A percentile compares a stretch with the other conserved stretches of the same genome.
These are phyloP conservation scores for Flaveria ramosissima DNA, from an alignment of 129 eudicot genomes.

Conservation along the genomic window DNA sequence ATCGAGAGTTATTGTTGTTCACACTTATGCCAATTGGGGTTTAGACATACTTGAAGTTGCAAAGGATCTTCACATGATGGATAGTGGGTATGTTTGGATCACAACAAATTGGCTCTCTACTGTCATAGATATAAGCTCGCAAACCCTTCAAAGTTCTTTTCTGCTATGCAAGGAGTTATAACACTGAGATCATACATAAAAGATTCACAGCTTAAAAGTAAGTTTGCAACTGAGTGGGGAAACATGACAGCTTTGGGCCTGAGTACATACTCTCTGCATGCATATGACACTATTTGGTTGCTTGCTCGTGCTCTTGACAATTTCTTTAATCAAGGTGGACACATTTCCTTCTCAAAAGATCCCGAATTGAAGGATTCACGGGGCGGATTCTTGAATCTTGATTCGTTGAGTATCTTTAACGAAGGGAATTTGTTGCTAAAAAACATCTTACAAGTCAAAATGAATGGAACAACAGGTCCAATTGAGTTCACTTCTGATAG, in stretches of 20 bases:
- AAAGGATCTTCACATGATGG: constrained; percentile 58
- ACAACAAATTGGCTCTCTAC: constrained; percentile 76
- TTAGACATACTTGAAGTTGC: constrained; percentile 48
- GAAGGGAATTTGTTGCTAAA: constrained; percentile 58
- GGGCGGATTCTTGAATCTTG: constrained; percentile 41
- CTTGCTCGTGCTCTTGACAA: constrained; percentile 66
- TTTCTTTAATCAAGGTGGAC: constrained; percentile 56
- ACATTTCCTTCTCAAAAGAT: constrained; percentile 53
- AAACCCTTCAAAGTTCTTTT: constrained; percentile 23
- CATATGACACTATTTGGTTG: constrained; percentile 77
- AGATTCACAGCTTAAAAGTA: constrained; percentile 48
- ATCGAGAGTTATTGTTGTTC: constrained; percentile 60
- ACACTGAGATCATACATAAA: constrained; percentile 50
- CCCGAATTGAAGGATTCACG: constrained; percentile 22
- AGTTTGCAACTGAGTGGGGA: constrained; percentile 53
- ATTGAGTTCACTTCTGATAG: constrained; percentile 52
- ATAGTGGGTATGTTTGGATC: constrained; percentile 72
- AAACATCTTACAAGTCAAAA: constrained; percentile 46
- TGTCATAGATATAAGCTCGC: constrained; percentile 47
- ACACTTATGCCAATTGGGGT: constrained; percentile 50
- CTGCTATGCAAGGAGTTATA: constrained; percentile 59
- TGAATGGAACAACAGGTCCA: constrained; percentile 71
- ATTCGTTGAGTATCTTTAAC: constrained; percentile 60
- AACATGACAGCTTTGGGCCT: constrained; percentile 52
- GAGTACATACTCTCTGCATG: constrained; percentile 55